phyloP scores from a whole-genome alignment of 345 rosid genomes.

The Eucalyptus sp. region DNA sequence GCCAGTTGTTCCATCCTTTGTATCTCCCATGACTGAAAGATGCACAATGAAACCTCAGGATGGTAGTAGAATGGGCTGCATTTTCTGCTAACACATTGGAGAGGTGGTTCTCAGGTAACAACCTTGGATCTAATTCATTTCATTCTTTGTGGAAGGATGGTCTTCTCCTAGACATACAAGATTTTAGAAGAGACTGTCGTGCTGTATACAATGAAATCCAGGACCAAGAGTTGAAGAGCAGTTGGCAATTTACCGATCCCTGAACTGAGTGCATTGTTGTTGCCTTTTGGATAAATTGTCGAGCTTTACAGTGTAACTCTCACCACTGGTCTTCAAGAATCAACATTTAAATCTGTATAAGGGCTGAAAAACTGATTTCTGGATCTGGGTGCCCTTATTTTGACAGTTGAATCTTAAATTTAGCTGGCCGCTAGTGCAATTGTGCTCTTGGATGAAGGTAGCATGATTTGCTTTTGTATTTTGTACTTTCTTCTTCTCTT shows the following conservation, averaged over 20 bases:
- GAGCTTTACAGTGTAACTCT: background rate
- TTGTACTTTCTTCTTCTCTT: background rate
- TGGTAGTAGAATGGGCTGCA: background rate
- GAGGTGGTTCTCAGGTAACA: background rate
- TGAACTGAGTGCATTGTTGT: background rate
- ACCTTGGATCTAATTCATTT: background rate
- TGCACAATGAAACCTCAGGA: background rate
- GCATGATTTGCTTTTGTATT: background rate
- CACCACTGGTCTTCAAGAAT: background rate
- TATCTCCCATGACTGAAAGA: background rate
- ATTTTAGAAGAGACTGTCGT: background rate
- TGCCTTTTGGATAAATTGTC: background rate
- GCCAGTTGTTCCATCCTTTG: background rate
- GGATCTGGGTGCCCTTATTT: background rate
- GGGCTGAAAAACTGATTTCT: background rate
- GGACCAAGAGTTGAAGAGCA: background rate
- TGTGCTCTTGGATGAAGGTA: background rate
- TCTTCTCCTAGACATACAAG: background rate
- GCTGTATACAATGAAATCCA: background rate
- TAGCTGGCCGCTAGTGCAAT: background rate
- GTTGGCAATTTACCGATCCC: background rate
- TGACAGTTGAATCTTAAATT: background rate
- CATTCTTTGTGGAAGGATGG: background rate
- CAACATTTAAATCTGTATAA: background rate
- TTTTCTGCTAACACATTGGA: background rate